Conservation (phyloP, 2,329 filamentous ascomycete species). For the Trichoderma atroviride region DNA sequence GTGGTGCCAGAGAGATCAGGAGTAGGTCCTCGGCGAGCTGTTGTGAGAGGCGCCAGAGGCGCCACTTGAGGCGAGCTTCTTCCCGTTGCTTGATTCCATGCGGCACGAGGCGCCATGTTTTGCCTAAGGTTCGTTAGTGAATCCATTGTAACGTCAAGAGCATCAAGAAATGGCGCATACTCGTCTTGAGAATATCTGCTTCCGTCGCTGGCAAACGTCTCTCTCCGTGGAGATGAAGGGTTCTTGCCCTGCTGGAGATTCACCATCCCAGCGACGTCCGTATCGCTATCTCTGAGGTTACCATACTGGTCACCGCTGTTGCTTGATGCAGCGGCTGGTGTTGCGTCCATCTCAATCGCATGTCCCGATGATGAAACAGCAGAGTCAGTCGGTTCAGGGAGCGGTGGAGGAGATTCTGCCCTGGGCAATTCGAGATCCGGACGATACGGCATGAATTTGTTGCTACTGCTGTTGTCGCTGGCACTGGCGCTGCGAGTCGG, state of each 20-base stretch:
- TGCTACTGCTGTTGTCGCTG: slow-evolving; percentile 35
- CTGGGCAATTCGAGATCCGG: slow-evolving; percentile 54
- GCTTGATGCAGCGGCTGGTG: slow-evolving; percentile 47
- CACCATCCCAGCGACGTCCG: slow-evolving; percentile 74
- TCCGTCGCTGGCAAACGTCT: slow-evolving; percentile 63
- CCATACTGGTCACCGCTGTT: slow-evolving; percentile 50
- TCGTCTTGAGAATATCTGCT: slow-evolving; percentile 76
- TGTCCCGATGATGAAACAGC: slow-evolving; percentile 54
- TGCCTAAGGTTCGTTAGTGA: slow-evolving; percentile 38
- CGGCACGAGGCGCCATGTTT: slow-evolving; percentile 59
- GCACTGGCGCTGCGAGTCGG: slow-evolving; percentile 39
- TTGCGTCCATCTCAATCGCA: slow-evolving; percentile 79
- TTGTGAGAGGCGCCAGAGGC: slow-evolving; percentile 54
- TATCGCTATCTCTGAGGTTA: slow-evolving; percentile 64
- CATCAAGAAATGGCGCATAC: slow-evolving; percentile 50
- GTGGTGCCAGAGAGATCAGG: slow-evolving; percentile 43
- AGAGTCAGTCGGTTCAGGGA: slow-evolving; percentile 50
- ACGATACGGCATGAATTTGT: slow-evolving; percentile 48
- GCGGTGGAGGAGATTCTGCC: slow-evolving; percentile 66
- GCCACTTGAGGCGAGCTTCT: slow-evolving; percentile 49
- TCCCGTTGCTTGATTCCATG: slow-evolving; percentile 52
- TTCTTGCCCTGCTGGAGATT: slow-evolving; percentile 63
- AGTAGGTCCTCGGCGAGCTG: slow-evolving; percentile 35
- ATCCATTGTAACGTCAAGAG: neutral
- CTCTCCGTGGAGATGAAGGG: slow-evolving; percentile 39